A percentile compares a stretch with the other conserved stretches of the same genome.
These are phyloP conservation scores for Leptographium flavum DNA, from an alignment of 2,329 filamentous ascomycete species.

Conservation along the genomic window DNA sequence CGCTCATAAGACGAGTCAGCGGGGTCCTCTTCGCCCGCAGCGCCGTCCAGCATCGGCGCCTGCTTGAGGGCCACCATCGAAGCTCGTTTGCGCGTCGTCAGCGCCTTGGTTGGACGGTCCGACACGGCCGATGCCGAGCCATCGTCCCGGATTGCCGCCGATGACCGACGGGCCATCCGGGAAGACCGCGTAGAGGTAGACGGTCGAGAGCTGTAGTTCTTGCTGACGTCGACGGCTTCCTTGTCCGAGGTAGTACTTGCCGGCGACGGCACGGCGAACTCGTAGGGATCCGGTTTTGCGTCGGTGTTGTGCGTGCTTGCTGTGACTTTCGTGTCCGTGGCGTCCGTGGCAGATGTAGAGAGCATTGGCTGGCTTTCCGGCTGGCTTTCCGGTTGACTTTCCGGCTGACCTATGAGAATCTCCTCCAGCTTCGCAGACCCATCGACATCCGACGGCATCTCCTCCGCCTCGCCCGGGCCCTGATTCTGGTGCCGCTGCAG, in stretches of 20 bases:
- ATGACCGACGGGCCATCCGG: constrained; percentile 4
- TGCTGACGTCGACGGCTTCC: background rate
- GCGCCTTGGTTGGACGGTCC: constrained; percentile 11
- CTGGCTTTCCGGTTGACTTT: too few species aligned
- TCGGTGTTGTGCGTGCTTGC: background rate
- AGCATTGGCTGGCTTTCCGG: too few species aligned
- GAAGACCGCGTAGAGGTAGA: background rate
- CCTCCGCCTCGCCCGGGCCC: background rate
- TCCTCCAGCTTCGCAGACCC: background rate
- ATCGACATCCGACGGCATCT: background rate
- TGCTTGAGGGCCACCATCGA: constrained; percentile 26
- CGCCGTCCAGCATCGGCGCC: constrained; percentile 14
- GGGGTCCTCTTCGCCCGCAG: constrained; percentile 19
- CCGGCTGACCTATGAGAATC: background rate
- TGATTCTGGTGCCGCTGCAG: constrained; percentile 15
- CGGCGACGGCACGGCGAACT: constrained; percentile 36
- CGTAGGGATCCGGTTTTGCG: constrained; percentile 31
- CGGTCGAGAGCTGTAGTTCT: background rate
- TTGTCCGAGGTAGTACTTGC: constrained; percentile 9
- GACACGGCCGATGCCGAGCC: background rate
- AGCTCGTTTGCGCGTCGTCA: constrained; percentile 23
- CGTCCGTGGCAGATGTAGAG: too few species aligned
- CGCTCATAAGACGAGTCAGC: constrained; percentile 16
- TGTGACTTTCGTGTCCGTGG: background rate
- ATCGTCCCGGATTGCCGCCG: background rate